A percentile compares a stretch with the other conserved stretches of the same genome.
phyloP scores from a whole-genome alignment of 1,139 yeast species.

The Hansenula lynferdii region DNA sequence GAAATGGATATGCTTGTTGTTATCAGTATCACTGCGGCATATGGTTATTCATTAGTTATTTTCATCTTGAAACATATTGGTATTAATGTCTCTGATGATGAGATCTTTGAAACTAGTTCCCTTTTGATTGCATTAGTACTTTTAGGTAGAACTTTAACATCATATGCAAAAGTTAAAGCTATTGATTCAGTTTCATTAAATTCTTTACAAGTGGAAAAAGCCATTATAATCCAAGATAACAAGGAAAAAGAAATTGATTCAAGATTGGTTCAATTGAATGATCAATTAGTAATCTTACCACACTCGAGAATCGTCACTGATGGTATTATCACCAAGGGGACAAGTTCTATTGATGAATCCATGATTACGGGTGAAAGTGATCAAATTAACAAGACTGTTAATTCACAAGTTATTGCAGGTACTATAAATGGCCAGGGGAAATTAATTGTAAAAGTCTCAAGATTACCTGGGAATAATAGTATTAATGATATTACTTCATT shows the following conservation, averaged over 20 bases:
- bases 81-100: not conserved
- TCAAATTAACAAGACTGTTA: constrained; percentile 44
- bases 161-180: not conserved
- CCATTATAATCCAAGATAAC: not conserved
- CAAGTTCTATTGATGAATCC: constrained; percentile 57
- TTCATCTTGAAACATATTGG: not conserved
- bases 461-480: constrained; percentile 66
- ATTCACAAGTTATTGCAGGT: constrained; percentile 68
- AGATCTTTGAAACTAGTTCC: constrained; percentile 1
- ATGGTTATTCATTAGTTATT: not conserved
- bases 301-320: constrained; percentile 80
- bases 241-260: constrained; percentile 34
- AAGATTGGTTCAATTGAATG: constrained; percentile 65
- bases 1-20: constrained; percentile 3
- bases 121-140: not conserved
- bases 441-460: constrained; percentile 54
- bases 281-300: constrained; percentile 61
- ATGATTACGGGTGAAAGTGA: constrained; percentile 65
- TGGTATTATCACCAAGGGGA: constrained; percentile 64
- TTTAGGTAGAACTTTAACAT: not conserved
- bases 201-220: constrained; percentile 1
- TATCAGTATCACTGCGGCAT: constrained; percentile 1
- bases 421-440: constrained; percentile 66
- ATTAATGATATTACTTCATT: constrained; percentile 70
- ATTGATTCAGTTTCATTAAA: not conserved